These are phyloP conservation scores for Candida taoyuanica DNA, from an alignment of 805 yeast genomes.

Conservation along the genomic window DNA sequence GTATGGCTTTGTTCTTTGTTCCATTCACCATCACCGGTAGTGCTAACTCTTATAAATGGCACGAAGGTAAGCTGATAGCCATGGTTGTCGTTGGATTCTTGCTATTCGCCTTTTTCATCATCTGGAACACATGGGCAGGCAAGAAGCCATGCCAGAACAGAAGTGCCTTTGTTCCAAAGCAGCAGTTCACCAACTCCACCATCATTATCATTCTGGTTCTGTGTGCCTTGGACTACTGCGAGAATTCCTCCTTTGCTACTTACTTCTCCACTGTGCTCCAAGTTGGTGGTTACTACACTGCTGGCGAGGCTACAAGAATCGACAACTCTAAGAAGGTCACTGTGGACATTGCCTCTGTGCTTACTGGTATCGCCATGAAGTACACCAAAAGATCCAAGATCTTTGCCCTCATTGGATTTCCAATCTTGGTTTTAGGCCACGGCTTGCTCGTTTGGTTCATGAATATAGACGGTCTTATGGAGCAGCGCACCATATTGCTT, in stretches of 20 bases:
- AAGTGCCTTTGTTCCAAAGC: constrained; percentile 26
- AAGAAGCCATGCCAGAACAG: constrained; percentile 13
- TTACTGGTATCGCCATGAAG: constrained; percentile 28
- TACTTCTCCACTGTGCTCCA: constrained; percentile 27
- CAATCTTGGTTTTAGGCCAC: constrained; percentile 25
- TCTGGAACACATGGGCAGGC: constrained; percentile 24
- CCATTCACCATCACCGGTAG: constrained; percentile 29
- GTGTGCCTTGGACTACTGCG: constrained; percentile 24
- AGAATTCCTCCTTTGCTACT: constrained; percentile 25
- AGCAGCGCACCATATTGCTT: constrained; percentile 8
- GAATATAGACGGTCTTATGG: constrained; percentile 20
- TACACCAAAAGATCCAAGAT: constrained; percentile 28
- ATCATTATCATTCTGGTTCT: constrained; percentile 20
- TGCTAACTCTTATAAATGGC: constrained; percentile 22
- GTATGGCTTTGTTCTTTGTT: constrained; percentile 26
- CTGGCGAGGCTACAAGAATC: constrained; percentile 29
- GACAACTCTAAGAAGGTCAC: constrained; percentile 29
- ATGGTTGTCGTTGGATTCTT: constrained; percentile 28
- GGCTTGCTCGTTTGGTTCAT: constrained; percentile 26
- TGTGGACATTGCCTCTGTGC: constrained; percentile 25
- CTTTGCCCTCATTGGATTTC: constrained; percentile 23
- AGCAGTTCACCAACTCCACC: constrained; percentile 21
- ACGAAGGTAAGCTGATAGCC: constrained; percentile 20
- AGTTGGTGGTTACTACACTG: constrained; percentile 28
- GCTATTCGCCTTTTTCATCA: constrained; percentile 14